Conservation (phyloP, 2,329 filamentous ascomycete species). For the Ophiostoma triangulosporum region DNA sequence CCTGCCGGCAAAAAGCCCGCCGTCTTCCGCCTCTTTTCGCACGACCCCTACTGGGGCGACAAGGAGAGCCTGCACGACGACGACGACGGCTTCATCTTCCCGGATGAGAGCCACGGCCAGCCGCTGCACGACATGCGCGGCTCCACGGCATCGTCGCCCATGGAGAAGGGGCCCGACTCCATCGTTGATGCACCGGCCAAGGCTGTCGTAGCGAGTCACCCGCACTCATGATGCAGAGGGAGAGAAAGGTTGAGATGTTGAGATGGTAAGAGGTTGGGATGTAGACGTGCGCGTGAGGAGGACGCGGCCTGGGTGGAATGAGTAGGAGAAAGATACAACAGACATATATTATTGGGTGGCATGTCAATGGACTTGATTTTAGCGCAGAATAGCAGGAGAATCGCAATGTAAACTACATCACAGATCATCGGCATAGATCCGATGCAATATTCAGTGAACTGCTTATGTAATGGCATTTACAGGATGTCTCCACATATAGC, state of each 20-base stretch:
- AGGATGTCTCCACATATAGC: no score
- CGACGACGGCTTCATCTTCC: conserved; percentile 9
- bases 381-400: no score
- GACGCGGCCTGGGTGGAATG: no score
- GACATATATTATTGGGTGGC: no score
- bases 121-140: conserved; percentile 7
- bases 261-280: not conserved
- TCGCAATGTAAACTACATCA: no score
- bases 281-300: not conserved
- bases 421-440: no score
- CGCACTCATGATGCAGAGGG: not conserved
- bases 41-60: conserved; percentile 17
- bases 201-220: conserved; percentile 6
- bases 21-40: conserved; percentile 27
- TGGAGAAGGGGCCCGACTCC: conserved; percentile 3
- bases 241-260: no score
- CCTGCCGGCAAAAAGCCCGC: conserved; percentile 33
- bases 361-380: no score
- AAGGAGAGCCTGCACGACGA: conserved; percentile 11
- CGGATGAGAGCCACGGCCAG: conserved; percentile 4
- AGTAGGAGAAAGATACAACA: not conserved
- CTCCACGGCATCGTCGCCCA: not conserved
- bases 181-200: conserved; percentile 3
- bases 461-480: no score
- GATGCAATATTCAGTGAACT: no score